phyloP scores from a whole-genome alignment of 441 rosid genomes.

The Syzygium syzygioides region DNA sequence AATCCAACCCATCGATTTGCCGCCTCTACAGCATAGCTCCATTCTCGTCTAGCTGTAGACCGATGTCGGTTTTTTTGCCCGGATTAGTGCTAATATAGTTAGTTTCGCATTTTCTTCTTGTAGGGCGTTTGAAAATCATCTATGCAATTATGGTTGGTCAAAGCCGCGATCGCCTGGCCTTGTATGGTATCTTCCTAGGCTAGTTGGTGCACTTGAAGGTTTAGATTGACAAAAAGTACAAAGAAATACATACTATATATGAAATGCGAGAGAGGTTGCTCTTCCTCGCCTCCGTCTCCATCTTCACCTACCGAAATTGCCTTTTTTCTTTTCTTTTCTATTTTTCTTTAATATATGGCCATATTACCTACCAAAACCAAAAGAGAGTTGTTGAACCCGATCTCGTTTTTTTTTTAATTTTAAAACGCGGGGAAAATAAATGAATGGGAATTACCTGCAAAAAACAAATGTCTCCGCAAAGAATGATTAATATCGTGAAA shows the following conservation, averaged over 20 bases:
- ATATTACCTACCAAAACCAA: not conserved
- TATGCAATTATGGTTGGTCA: not conserved
- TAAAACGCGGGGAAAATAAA: accelerated
- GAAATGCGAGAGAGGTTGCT: not conserved
- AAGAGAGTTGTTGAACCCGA: not conserved
- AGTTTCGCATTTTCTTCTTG: not conserved
- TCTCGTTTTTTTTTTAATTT: accelerated
- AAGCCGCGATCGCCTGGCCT: not conserved
- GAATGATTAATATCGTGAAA: not conserved
- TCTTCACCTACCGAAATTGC: not conserved
- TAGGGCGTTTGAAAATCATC: not conserved
- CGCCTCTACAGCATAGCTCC: not conserved
- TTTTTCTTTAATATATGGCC: too few species aligned
- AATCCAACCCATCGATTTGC: not conserved
- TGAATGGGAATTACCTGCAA: not conserved
- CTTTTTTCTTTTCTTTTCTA: not conserved
- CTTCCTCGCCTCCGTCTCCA: not conserved
- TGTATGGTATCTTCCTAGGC: not conserved
- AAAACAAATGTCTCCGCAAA: not conserved
- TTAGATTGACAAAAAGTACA: accelerated
- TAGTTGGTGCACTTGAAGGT: not conserved
- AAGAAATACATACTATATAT: not conserved
- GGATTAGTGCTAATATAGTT: not conserved
- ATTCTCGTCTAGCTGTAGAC: not conserved
- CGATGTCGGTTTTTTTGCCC: not conserved